These are phyloP conservation scores for Citrus maxima DNA, from an alignment of 345 rosid genomes.

Conservation along the genomic window DNA sequence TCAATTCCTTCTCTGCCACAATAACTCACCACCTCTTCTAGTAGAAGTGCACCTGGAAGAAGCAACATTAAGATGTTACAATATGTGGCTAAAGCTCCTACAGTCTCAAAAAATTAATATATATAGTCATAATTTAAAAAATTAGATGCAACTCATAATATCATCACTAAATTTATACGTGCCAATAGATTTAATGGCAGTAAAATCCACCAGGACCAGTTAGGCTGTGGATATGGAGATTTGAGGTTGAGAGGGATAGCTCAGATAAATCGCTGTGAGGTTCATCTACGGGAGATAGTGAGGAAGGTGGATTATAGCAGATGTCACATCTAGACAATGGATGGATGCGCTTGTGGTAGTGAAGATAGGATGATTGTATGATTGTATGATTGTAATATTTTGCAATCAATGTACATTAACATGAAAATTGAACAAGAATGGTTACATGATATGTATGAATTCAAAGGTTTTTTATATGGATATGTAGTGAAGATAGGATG, in stretches of 20 bases:
- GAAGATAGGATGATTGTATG: background rate
- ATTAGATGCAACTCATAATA: background rate
- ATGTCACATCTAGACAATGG: background rate
- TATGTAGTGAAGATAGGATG: background rate
- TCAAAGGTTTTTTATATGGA: background rate
- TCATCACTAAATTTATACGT: background rate
- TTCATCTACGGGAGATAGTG: background rate
- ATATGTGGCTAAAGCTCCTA: slow-evolving; percentile 3
- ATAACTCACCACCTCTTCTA: slow-evolving; percentile 75
- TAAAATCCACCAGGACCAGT: background rate
- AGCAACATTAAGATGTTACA: slow-evolving; percentile 16
- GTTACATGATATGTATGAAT: background rate
- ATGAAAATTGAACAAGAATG: background rate
- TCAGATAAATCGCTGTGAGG: background rate
- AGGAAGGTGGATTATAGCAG: background rate
- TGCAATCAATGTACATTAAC: background rate
- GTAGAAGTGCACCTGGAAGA: slow-evolving; percentile 68
- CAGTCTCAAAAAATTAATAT: background rate
- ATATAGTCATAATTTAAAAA: background rate
- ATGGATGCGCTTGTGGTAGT: background rate
- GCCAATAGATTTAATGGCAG: background rate
- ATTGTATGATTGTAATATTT: background rate
- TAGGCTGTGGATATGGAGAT: background rate
- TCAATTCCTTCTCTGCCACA: slow-evolving; percentile 72
- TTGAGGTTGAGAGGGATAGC: background rate